Evolutionary conservation across 768 basidiomycete genomes (phyloP).

Genomic region (Lactarius sp.): DNA sequence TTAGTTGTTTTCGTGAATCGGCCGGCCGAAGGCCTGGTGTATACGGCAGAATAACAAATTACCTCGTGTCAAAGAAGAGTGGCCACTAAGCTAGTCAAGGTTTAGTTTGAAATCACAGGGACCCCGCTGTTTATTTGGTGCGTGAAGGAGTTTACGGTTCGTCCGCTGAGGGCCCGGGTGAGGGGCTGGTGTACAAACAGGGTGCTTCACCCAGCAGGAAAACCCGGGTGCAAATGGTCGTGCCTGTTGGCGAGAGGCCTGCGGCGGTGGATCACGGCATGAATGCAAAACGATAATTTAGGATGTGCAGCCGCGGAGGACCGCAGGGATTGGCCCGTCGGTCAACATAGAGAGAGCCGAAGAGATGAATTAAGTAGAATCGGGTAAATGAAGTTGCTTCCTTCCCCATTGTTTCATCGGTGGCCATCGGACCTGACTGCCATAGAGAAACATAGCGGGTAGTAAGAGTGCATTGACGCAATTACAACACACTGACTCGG

Average conservation of each 20-base stretch:
- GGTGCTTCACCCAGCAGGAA: neutral
- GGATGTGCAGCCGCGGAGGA: conserved; percentile 6
- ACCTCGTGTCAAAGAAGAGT: neutral
- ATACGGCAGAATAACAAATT: conserved; percentile 17
- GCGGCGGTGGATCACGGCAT: conserved; percentile 1
- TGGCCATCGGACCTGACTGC: neutral
- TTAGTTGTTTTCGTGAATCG: neutral
- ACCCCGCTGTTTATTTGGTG: neutral
- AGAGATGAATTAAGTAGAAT: neutral
- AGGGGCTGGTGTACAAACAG: neutral
- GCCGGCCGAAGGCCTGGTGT: neutral
- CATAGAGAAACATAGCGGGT: neutral
- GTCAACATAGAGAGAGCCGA: neutral
- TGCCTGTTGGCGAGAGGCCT: neutral
- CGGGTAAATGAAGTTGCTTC: neutral
- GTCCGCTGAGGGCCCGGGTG: neutral
- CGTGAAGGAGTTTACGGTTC: neutral
- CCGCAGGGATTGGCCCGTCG: neutral
- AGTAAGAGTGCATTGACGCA: no score
- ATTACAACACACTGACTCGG: no score
- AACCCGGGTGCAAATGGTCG: neutral
- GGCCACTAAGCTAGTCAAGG: neutral
- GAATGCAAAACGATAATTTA: neutral
- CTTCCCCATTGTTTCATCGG: neutral
- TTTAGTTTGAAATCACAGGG: neutral